phyloP scores from a whole-genome alignment of 106 monocot species.

The Acorus calamus region DNA sequence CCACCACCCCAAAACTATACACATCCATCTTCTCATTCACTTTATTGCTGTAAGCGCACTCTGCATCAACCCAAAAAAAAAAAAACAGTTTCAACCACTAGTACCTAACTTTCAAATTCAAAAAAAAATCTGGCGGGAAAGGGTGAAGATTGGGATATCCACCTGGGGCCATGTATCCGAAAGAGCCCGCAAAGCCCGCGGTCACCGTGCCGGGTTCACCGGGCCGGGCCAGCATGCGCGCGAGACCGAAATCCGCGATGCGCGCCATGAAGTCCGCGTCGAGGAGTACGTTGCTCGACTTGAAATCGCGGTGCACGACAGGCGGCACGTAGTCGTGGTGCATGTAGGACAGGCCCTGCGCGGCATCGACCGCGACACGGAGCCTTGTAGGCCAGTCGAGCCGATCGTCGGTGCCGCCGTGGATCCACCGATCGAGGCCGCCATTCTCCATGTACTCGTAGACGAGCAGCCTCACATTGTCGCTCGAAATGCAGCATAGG shows the following conservation, averaged over 20 bases:
- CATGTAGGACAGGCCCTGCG: constrained; percentile 46
- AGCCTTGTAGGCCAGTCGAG: constrained; percentile 43
- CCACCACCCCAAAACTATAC: constrained; percentile 31
- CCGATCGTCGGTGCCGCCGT: background rate
- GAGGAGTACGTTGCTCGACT: constrained; percentile 56
- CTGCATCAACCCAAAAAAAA: background rate
- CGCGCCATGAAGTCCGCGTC: constrained; percentile 35
- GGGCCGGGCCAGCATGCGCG: constrained; percentile 24
- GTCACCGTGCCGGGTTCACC: constrained; percentile 43
- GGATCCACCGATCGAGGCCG: constrained; percentile 54
- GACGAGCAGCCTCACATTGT: constrained; percentile 28
- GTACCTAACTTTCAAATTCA: too few species aligned
- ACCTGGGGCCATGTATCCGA: constrained; percentile 89
- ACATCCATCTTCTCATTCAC: constrained; percentile 33
- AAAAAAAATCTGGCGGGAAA: background rate
- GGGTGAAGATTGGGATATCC: background rate
- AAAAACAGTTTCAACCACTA: too few species aligned
- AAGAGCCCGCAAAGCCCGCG: constrained; percentile 33
- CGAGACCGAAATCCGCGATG: constrained; percentile 57
- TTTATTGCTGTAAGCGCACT: constrained; percentile 9
- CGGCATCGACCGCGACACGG: constrained; percentile 34
- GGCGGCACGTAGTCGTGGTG: constrained; percentile 35
- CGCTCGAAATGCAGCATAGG: constrained; percentile 31
- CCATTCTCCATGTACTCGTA: constrained; percentile 58
- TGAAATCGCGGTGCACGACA: constrained; percentile 44